Evolutionary conservation across 352 stramenopile genomes (phyloP), one percentile per base, ranked within the genome.

Genomic region (Phytopythium litorale): DNA sequence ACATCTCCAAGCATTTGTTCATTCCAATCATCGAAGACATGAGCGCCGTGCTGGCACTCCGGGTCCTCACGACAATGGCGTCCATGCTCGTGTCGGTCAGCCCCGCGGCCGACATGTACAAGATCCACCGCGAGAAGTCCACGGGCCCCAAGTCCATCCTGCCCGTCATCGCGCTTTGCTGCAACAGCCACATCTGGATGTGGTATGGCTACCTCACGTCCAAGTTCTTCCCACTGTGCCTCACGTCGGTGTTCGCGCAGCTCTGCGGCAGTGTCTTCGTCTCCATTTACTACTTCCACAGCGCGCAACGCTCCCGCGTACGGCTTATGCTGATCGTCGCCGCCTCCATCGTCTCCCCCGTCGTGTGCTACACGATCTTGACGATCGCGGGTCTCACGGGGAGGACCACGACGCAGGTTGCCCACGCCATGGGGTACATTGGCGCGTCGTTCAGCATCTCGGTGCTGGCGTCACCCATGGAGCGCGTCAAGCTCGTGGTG

Each of bases 151-250:
- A 72, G 21, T 69, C 66, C 1, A 52, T 73, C 25, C 48, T 76
- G 13, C 70, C 70, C 7, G 58, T 76, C 56, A 23, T 73, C 23
- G 72, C 72, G 54, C 54, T 73, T 3, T 56, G 57, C 49, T 60
- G 63, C 63, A 76, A 76, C 60, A 73, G 70, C 70, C 71, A 68
- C 62, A 65, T 58, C 12, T 76, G 68, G 68, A 45, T 63, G 57
- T 53, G 56, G 38, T 75, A 75, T 33, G 65, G 68, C 18, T 67
- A 63, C 42, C 68, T 75, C 16, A 70, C 56, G 28, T 55, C 35
- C 25, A 61, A 51, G 38, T 65, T 67, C 61, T 75, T 70, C 65
- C 68, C 68, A 35, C 59, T 75, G 33, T 71, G 71, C 60, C 64
- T 66, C 57, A 55, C 71, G 40, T 72, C 71, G 43, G 58, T 45